Base-by-base conservation (phyloP, 2,329 filamentous ascomycete genomes). In the Incumbomyces lentus region DNA sequence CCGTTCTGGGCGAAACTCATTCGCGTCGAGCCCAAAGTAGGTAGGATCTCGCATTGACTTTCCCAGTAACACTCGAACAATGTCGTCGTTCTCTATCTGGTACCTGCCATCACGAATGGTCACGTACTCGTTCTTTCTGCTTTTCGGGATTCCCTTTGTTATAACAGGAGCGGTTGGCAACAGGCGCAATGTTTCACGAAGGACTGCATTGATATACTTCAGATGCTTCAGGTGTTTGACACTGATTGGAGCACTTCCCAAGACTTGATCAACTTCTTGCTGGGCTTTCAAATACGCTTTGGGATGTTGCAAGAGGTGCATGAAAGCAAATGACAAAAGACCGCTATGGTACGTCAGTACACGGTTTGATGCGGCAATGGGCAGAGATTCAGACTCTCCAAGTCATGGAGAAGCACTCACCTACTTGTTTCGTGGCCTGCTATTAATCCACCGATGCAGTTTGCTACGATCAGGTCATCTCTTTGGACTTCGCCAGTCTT, bases 1-100 rank as follows among this genome's bases (percentile, higher is more conserved):
- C 4, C 82, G 71, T 59, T 87, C 83, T 0, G 84, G 83, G 45
- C 70, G 72, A 63, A 84, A 88, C 13, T 78, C 73, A 1, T 72
- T 60, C 1, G 81, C 80, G 47, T 83, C 79, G 0, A 76, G 71
- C 0, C 82, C 82, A 40, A 70, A 86, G 0, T 85, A 75, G 1
- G 65, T 65, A 0, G 78, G 78, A 55, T 86, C 82, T 0, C 71
- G 59, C 36, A 86, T 82, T 4, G 76, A 61, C 40, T 72, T 72
- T 31, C 67, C 60, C 1, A 84, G 56, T 1, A 82, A 55, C 8
- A 72, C 54, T 0, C 67, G 50, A 26, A 82, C 61, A 0, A 67
- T 48, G 47, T 82, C 72, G 2, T 69, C 70, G 47, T 72, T 71
- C n/a, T 67, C 58, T 16, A 86, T 60, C n/a, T 68, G 62, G 47